phyloP scores from a whole-genome alignment of 73 alveolate species.

The Effrenium voratum region DNA sequence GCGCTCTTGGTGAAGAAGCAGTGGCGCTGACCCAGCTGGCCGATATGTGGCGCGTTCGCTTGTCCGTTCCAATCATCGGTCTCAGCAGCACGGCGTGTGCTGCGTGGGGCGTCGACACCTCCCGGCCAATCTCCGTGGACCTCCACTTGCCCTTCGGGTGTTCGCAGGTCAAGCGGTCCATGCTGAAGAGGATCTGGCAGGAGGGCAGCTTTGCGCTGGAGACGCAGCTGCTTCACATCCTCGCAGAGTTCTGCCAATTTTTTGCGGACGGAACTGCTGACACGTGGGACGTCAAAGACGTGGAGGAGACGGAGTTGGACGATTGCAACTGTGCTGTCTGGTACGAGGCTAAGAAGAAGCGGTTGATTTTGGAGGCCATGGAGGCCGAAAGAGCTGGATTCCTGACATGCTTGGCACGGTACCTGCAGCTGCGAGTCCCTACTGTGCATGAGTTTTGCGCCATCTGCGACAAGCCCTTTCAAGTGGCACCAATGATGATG shows the following conservation, averaged over 20 bases:
- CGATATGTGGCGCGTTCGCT: constrained; percentile 19
- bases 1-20: not conserved
- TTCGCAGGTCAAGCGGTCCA: not conserved
- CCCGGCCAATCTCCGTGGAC: not conserved
- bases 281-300: not conserved
- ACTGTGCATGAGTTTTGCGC: constrained; percentile 65
- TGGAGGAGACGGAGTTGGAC: not conserved
- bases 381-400: not conserved
- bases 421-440: constrained; percentile 76
- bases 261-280: not conserved
- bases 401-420: constrained; percentile 34
- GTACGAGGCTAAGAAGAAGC: not conserved
- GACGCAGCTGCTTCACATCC: constrained; percentile 24
- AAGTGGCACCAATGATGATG: constrained; percentile 61
- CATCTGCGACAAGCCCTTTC: constrained; percentile 53
- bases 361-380: not conserved
- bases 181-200: not conserved
- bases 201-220: constrained; percentile 53
- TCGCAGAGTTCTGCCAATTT: constrained; percentile 30
- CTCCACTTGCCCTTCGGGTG: constrained; percentile 28
- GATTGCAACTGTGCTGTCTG: not conserved
- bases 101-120: constrained; percentile 46
- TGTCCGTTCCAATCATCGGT: not conserved
- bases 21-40: constrained; percentile 26
- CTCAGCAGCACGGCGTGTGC: constrained; percentile 11